phyloP scores from a whole-genome alignment of 805 yeast genomes.

The Starmerella stigmatis region DNA sequence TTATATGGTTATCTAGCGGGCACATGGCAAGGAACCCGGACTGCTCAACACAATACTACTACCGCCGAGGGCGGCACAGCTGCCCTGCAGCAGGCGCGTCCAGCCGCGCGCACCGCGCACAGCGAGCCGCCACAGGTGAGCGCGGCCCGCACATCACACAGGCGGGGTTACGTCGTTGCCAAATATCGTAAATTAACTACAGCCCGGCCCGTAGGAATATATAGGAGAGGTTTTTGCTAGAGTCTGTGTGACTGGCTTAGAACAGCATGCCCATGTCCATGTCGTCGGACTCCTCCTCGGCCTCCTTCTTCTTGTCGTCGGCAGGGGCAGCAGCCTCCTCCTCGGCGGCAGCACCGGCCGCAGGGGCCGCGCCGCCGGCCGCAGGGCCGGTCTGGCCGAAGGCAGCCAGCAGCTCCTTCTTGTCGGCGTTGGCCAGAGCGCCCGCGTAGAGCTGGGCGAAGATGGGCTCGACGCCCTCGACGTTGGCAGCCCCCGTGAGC shows the following conservation, averaged over 20 bases:
- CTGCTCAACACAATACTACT: no score
- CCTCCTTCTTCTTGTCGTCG: constrained; percentile 46
- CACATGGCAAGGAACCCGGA: no score
- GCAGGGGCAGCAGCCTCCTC: constrained; percentile 47
- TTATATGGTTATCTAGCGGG: no score
- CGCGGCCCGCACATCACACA: no score
- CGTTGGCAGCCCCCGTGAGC: constrained; percentile 72
- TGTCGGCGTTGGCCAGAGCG: constrained; percentile 75
- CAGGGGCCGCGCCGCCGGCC: constrained; percentile 53
- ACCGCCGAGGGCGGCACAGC: no score
- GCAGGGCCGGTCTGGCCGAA: constrained; percentile 57
- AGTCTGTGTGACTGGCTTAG: constrained; percentile 35
- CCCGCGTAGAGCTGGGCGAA: constrained; percentile 85
- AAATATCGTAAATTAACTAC: constrained; percentile 10
- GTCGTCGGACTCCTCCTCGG: constrained; percentile 40
- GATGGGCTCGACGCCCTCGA: constrained; percentile 44
- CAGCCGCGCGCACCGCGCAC: no score
- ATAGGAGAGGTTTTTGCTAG: constrained; percentile 1
- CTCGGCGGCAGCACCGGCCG: constrained; percentile 45
- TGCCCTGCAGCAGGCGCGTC: no score
- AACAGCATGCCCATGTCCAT: constrained; percentile 93
- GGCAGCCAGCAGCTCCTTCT: constrained; percentile 66
- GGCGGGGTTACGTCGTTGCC: constrained; percentile 1
- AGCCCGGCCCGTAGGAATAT: constrained; percentile 10
- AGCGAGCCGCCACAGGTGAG: no score